Percentiles rank a stretch among this genome's conserved stretches.
These are phyloP conservation scores for Fusarium hostae DNA, from an alignment of 2,329 filamentous ascomycete genomes.

Conservation along the genomic window DNA sequence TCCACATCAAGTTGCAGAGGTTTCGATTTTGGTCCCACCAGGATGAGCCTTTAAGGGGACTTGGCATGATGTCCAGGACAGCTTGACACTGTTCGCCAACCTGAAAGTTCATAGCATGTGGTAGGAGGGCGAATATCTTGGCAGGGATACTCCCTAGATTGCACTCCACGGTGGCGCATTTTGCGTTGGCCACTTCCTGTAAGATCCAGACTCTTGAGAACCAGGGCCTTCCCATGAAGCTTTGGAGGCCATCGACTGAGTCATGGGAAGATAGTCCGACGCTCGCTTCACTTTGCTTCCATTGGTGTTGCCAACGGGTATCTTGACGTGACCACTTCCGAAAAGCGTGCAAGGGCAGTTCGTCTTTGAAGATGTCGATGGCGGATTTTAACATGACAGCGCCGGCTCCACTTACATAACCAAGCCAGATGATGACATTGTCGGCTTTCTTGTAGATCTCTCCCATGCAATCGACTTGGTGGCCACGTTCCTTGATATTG, in stretches of 20 bases:
- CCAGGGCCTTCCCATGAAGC: background rate
- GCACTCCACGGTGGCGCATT: background rate
- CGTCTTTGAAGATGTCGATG: accelerated
- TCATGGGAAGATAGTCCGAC: accelerated
- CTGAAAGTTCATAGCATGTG: accelerated
- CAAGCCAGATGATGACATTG: background rate
- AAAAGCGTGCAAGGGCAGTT: background rate
- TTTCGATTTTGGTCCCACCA: constrained; percentile 22
- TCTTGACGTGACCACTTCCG: background rate
- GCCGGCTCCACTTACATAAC: accelerated
- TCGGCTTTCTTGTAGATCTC: background rate
- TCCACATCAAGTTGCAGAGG: constrained; percentile 2
- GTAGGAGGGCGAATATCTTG: background rate
- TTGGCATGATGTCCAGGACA: constrained; percentile 27
- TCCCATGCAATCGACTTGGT: constrained; percentile 12
- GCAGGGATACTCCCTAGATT: background rate
- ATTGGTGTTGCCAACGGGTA: background rate
- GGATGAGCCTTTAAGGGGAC: background rate
- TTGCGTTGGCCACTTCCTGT: constrained; percentile 23
- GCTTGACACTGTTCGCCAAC: constrained; percentile 10
- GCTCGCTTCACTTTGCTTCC: accelerated
- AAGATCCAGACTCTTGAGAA: constrained; percentile 24
- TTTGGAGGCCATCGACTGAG: accelerated
- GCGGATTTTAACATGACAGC: accelerated
- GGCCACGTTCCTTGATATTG: constrained; percentile 6